These are phyloP conservation scores for Lipomyces yamanashiensis DNA, from an alignment of 805 yeast genomes.

Conservation along the genomic window DNA sequence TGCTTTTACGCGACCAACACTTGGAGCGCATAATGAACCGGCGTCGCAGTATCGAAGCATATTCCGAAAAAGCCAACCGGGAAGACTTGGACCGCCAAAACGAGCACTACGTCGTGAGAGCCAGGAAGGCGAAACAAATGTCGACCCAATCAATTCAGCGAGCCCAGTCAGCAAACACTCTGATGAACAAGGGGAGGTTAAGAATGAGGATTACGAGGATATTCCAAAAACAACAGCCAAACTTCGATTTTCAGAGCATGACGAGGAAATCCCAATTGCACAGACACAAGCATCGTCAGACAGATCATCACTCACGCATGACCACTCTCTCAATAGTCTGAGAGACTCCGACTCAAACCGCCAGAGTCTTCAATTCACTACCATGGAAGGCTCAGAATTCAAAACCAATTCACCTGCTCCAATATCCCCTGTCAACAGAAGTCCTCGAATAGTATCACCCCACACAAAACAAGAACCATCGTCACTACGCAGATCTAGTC, in stretches of 20 bases:
- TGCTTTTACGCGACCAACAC: constrained; percentile 28
- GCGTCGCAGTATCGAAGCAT: constrained; percentile 42
- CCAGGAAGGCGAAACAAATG: constrained; percentile 23
- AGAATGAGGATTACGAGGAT: background rate
- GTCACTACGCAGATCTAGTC: background rate
- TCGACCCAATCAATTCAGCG: background rate
- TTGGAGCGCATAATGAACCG: constrained; percentile 33
- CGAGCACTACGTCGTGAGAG: constrained; percentile 40
- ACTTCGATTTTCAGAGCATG: constrained; percentile 24
- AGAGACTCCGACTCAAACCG: constrained; percentile 5
- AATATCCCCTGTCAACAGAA: background rate
- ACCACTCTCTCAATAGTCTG: background rate
- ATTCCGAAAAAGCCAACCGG: constrained; percentile 42
- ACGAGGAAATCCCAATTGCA: constrained; percentile 40
- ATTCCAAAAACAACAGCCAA: background rate
- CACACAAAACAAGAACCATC: background rate
- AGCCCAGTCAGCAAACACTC: background rate
- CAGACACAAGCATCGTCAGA: constrained; percentile 12
- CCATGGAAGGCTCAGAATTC: background rate
- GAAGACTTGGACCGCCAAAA: constrained; percentile 48
- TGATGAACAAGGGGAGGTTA: background rate
- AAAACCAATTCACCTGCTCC: background rate
- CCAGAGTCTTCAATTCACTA: background rate
- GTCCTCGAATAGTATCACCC: background rate
- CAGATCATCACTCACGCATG: background rate